Evolutionary conservation across 805 yeast species (phyloP), one percentile per base, ranked within the genome.

Genomic region (Debaryomyces maramus): DNA sequence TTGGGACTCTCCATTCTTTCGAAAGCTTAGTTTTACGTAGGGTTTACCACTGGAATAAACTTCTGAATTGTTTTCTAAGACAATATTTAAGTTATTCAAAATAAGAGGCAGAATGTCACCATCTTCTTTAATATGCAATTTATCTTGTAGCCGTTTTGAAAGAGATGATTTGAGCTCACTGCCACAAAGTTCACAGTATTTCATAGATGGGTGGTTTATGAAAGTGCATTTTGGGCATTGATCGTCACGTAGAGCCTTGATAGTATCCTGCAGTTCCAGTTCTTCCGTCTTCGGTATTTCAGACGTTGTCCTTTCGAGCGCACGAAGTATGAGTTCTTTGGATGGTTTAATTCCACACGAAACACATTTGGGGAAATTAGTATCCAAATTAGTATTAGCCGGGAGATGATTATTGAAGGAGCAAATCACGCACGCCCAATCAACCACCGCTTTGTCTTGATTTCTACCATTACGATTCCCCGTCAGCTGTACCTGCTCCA

Each of bases 371-470:
- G 72, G 71, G 10, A 50, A 49, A n/a, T 47, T 43, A 14, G 43
- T 28, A 15, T 43, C 46, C 16, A 53, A 23, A 32, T 59, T 56
- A 13, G 46, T 43, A 7, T 47, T 46, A 10, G 47, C 33, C 6
- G 43, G 28, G 17, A 60, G 44, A 32, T 53, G 60, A 53, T 88
- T 88, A 18, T 81, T 70, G 55, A 71, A 85, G n/a, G 80, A 78
- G 60, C 99, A 91, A 3, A 93, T 90, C n/a, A 85, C 83, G 58
- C 99, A 91, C 1, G 75, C 73, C 99, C 99, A 91, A 21, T 72
- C 65, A 13, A 56, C 44, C n/a, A 11, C 29, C 9, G 27, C 44
- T 10, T 34, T 17, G 24, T 34, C 17, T n/a, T 13, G 11, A 7
- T 22, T 29, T 13, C 17, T 26, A 6, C 8, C 36, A 6, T n/a